These are phyloP conservation scores for Russula brevipes DNA, from an alignment of 768 basidiomycete species.

Conservation along the genomic window DNA sequence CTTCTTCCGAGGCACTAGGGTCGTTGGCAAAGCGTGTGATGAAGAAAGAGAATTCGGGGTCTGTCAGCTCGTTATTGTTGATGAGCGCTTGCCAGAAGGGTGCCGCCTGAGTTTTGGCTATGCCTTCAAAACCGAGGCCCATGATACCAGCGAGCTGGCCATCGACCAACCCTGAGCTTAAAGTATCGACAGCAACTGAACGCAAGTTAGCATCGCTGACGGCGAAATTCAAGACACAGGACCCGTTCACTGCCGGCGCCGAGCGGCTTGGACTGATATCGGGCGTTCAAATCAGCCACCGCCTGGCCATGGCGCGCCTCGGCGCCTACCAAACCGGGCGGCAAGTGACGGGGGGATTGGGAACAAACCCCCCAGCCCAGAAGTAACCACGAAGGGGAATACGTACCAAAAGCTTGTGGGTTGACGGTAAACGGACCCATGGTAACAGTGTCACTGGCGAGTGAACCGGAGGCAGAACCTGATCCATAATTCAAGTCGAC, in stretches of 20 bases:
- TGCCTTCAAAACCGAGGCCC: conserved; percentile 62
- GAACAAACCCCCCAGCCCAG: neutral
- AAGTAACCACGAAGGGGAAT: no score
- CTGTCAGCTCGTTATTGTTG: conserved; percentile 38
- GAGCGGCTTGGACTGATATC: no score
- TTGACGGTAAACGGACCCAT: conserved; percentile 59
- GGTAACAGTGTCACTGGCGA: conserved; percentile 55
- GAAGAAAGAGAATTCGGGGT: conserved; percentile 60
- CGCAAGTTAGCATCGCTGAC: neutral
- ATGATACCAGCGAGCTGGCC: conserved; percentile 62
- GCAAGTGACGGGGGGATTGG: no score
- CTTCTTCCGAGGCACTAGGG: conserved; percentile 31
- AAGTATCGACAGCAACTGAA: conserved; percentile 46
- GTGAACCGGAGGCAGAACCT: conserved; percentile 53
- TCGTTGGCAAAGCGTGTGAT: conserved; percentile 48
- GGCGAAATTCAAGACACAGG: neutral
- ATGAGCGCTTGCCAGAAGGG: conserved; percentile 67
- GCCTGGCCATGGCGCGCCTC: no score
- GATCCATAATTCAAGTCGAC: conserved; percentile 61
- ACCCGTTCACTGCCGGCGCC: no score
- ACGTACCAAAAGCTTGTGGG: conserved; percentile 43
- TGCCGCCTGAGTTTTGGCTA: conserved; percentile 49
- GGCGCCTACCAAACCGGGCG: neutral
- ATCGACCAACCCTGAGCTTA: conserved; percentile 44
- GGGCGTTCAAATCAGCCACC: no score